Evolutionary conservation across 2,329 filamentous ascomycete genomes (phyloP).

Genomic region (Trichoderma cornu-damae): DNA sequence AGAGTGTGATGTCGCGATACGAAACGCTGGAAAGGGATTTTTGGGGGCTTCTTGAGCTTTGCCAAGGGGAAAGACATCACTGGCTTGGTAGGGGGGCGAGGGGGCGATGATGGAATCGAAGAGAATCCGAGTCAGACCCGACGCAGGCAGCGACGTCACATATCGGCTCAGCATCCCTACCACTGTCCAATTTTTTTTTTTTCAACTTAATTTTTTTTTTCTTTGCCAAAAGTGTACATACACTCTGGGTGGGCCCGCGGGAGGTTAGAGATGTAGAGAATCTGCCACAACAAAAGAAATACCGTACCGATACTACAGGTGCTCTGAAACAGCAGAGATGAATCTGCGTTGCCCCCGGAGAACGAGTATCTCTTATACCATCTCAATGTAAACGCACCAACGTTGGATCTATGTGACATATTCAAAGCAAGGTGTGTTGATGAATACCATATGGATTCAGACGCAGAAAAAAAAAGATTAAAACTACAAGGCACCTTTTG

Average conservation of each 20-base stretch:
- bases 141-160: neutral
- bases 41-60: neutral
- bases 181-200: too few relatives aligned
- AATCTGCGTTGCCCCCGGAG: too few relatives aligned
- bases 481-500: too few relatives aligned
- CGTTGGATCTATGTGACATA: too few relatives aligned
- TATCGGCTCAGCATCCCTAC: conserved; percentile 2
- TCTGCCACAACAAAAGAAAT: conserved; percentile 10
- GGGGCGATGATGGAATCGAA: neutral
- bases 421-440: too few relatives aligned
- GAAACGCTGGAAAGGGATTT: neutral
- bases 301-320: conserved; percentile 11
- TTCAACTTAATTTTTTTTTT: neutral
- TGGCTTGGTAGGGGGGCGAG: neutral
- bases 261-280: conserved; percentile 13
- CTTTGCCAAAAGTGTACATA: conserved; percentile 19
- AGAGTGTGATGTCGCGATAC: neutral
- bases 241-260: conserved; percentile 14
- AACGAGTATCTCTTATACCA: too few relatives aligned
- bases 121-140: neutral
- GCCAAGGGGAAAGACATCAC: neutral
- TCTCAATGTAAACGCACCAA: too few relatives aligned
- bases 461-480: neutral
- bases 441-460: too few relatives aligned
- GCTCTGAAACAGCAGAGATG: neutral